A percentile compares a stretch with the other conserved stretches of the same genome.
Conservation (phyloP, 192 early-diverging fungal species). For the Rhizoclosmatium sp. region DNA sequence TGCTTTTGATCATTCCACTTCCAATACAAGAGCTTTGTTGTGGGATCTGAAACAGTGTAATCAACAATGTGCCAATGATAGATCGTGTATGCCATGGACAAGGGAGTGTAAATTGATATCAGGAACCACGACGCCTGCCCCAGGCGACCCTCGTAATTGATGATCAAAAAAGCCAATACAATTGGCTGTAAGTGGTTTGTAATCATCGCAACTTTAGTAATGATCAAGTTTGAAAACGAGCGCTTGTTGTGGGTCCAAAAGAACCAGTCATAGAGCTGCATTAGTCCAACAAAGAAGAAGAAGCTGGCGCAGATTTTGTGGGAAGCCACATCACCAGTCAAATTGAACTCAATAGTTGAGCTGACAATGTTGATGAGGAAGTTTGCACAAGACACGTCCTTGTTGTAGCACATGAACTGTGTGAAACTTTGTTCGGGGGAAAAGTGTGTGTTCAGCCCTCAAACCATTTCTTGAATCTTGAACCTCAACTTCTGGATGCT, state of each 20-base stretch:
- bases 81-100: neutral
- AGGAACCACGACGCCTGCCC: neutral
- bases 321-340: neutral
- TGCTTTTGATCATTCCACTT: neutral
- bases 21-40: neutral
- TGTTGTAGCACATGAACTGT: neutral
- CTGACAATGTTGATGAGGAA: neutral
- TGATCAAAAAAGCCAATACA: neutral
- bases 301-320: neutral
- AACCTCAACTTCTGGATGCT: too few species aligned
- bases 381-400: neutral
- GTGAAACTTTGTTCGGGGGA: too few species aligned
- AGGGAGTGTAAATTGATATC: neutral
- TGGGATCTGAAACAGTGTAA: neutral
- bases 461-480: too few species aligned
- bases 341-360: neutral
- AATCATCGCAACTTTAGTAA: constrained; percentile 3
- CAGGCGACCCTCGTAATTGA: neutral
- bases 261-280: constrained; percentile 1
- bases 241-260: neutral
- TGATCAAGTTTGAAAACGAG: neutral
- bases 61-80: neutral
- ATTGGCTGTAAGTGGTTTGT: constrained; percentile 4
- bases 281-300: constrained; percentile 1
- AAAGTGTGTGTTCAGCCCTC: too few species aligned